Evolutionary conservation across 2,329 filamentous ascomycete species (phyloP).

Genomic region (Meredithiella fracta): DNA sequence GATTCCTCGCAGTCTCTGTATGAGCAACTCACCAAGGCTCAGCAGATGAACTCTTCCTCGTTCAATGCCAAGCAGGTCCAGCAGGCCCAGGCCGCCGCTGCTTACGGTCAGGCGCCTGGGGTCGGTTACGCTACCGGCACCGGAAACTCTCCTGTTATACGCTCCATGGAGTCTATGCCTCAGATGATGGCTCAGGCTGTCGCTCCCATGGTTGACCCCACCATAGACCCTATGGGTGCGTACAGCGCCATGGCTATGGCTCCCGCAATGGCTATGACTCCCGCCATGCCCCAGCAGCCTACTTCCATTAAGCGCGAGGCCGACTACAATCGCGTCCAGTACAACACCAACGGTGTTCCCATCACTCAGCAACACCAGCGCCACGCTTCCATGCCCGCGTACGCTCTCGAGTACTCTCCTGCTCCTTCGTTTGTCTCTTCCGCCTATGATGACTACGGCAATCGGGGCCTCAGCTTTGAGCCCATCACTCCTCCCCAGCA

Average conservation of each 20-base stretch:
- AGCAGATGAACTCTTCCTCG: conserved; percentile 95
- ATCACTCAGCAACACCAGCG: conserved; percentile 72
- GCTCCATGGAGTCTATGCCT: conserved; percentile 85
- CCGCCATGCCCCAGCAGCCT: conserved; percentile 44
- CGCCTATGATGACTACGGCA: conserved; percentile 95
- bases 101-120: conserved; percentile 2
- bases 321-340: conserved; percentile 67
- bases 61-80: conserved; percentile 61
- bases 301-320: conserved; percentile 68
- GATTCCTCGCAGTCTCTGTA: conserved; percentile 98
- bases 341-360: conserved; percentile 82
- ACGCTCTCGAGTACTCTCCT: conserved; percentile 87
- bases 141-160: conserved; percentile 74
- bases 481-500: conserved; percentile 93
- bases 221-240: conserved; percentile 57
- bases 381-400: conserved; percentile 96
- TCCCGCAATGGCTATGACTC: conserved; percentile 43
- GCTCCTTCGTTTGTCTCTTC: conserved; percentile 98
- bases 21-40: conserved; percentile 97
- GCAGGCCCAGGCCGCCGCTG: conserved; percentile 23
- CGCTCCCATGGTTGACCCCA: conserved; percentile 38
- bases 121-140: conserved; percentile 48
- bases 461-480: conserved; percentile 88
- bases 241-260: conserved; percentile 56
- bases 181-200: conserved; percentile 52